Evolutionary conservation across 352 stramenopile genomes (phyloP).

Genomic region (Globisporangium cederbergense): DNA sequence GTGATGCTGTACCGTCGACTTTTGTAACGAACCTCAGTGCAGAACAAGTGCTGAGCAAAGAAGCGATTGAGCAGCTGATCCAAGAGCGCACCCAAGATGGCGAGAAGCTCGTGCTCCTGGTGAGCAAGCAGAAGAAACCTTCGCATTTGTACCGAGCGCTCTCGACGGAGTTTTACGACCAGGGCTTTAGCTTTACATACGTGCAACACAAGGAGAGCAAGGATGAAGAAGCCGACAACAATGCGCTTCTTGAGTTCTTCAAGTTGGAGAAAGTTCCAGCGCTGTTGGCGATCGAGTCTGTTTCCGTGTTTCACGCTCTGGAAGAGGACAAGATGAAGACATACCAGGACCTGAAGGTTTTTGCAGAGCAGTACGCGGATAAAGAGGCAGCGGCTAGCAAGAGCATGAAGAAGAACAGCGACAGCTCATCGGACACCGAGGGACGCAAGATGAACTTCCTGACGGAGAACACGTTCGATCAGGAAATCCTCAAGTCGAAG

Average conservation of each 20-base stretch:
- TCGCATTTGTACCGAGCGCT: conserved; percentile 60
- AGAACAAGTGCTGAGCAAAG: conserved; percentile 14
- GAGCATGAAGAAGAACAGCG: conserved; percentile 19
- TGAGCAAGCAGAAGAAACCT: conserved; percentile 63
- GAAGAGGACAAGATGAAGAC: conserved; percentile 47
- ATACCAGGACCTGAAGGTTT: conserved; percentile 49
- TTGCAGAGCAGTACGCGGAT: conserved; percentile 45
- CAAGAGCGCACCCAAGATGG: conserved; percentile 13
- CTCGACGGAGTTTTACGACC: conserved; percentile 50
- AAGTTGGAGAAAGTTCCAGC: conserved; percentile 37
- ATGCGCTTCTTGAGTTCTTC: conserved; percentile 31
- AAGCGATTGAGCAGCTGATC: conserved; percentile 26
- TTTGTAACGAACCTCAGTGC: conserved; percentile 40
- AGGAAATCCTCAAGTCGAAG: conserved; percentile 41
- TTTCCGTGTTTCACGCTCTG: conserved; percentile 27
- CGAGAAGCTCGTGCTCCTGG: conserved; percentile 38
- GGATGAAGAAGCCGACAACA: conserved; percentile 16
- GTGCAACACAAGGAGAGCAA: conserved; percentile 26
- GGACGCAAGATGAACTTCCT: conserved; percentile 32
- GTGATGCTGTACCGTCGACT: conserved; percentile 48
- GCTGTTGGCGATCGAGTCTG: conserved; percentile 45
- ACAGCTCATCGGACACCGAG: not conserved
- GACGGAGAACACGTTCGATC: conserved; percentile 42
- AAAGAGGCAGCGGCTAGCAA: conserved; percentile 9
- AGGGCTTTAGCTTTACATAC: conserved; percentile 52